Conservation (phyloP, 306 rosid species). For the Hylodesmum podocarpum region DNA sequence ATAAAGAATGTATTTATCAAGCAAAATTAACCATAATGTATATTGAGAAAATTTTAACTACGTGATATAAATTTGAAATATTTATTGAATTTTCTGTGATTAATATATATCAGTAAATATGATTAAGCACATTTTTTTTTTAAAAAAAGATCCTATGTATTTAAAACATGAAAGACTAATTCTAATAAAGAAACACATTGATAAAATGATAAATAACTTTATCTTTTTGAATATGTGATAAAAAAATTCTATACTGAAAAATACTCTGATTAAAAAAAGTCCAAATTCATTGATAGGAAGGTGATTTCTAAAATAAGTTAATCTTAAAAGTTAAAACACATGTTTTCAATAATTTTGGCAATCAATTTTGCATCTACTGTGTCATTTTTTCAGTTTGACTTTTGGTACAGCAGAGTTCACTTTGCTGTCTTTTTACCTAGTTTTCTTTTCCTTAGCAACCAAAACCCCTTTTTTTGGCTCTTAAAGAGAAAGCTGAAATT, state of each 20-base stretch:
- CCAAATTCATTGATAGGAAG: not conserved
- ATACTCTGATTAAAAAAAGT: no score
- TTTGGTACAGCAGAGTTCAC: slow-evolving; percentile 4
- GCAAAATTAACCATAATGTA: not conserved
- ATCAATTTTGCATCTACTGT: not conserved
- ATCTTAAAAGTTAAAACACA: not conserved
- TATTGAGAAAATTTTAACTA: not conserved
- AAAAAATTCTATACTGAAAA: no score
- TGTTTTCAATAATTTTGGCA: not conserved
- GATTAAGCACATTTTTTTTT: no score
- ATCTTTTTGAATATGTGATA: no score
- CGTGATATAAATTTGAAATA: no score
- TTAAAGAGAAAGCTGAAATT: slow-evolving; percentile 22
- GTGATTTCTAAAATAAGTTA: not conserved
- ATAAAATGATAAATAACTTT: no score
- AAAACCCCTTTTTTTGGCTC: not conserved
- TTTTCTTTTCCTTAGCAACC: slow-evolving; percentile 40
- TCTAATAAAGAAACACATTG: no score
- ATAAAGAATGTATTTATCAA: not conserved
- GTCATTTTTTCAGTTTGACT: not conserved
- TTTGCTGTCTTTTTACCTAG: slow-evolving; percentile 34
- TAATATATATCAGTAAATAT: no score
- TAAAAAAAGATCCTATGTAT: no score
- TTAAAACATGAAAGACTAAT: no score
- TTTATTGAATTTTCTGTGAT: no score